Percentiles rank a stretch among this genome's conserved stretches.
phyloP scores from a whole-genome alignment of 1,139 yeast genomes.

The Lodderomyces elongisporus region DNA sequence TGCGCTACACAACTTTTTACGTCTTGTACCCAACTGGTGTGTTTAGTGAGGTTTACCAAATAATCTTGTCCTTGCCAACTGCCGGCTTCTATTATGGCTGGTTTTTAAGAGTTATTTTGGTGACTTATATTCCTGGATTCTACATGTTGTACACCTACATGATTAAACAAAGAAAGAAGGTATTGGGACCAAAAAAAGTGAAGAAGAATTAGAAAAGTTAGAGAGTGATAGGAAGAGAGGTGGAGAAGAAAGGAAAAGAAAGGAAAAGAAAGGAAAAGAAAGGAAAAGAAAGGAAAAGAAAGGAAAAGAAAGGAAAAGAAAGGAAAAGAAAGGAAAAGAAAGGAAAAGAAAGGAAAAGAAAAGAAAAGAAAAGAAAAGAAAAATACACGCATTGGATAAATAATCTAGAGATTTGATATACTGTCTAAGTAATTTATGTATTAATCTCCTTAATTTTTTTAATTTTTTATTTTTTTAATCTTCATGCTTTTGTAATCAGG shows the following conservation, averaged over 20 bases:
- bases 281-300: too few relatives aligned
- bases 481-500: neutral
- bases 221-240: too few relatives aligned
- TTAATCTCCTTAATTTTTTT: neutral
- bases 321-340: too few relatives aligned
- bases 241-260: too few relatives aligned
- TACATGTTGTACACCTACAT: slow-evolving; percentile 82
- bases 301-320: too few relatives aligned
- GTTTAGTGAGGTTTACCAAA: slow-evolving; percentile 69
- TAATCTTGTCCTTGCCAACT: slow-evolving; percentile 60
- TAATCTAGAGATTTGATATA: neutral
- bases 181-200: slow-evolving; percentile 31
- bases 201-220: slow-evolving; percentile 1
- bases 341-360: too few relatives aligned
- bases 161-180: slow-evolving; percentile 80
- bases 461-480: neutral
- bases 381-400: neutral
- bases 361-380: too few relatives aligned
- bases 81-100: slow-evolving; percentile 56
- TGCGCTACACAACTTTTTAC: slow-evolving; percentile 79
- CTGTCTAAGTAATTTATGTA: slow-evolving; percentile 1
- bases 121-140: slow-evolving; percentile 79
- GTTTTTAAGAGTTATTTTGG: slow-evolving; percentile 51
- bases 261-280: too few relatives aligned
- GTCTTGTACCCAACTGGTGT: slow-evolving; percentile 90